phyloP scores from a whole-genome alignment of 257 asterid species.

The Lithospermum erythrorhizon region DNA sequence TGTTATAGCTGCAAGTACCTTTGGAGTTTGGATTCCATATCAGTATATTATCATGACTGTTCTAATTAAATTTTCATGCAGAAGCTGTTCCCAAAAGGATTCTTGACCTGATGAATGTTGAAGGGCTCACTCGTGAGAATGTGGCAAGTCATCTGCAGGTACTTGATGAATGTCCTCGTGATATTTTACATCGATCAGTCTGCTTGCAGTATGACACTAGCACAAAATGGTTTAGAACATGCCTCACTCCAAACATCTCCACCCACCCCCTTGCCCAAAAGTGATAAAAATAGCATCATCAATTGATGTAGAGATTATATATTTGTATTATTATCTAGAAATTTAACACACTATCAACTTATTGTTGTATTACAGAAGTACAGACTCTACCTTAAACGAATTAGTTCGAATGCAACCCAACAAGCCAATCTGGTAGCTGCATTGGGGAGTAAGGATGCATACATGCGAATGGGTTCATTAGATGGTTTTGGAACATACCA shows the following conservation, averaged over 20 bases:
- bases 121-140: conserved; percentile 78
- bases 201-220: too few relatives aligned
- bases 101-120: conserved; percentile 79
- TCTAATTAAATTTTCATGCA: conserved; percentile 14
- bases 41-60: conserved; percentile 4
- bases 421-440: conserved; percentile 78
- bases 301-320: too few relatives aligned
- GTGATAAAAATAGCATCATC: too few relatives aligned
- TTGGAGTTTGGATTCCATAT: conserved; percentile 3
- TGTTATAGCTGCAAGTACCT: conserved; percentile 4
- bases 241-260: too few relatives aligned
- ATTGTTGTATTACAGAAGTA: conserved; percentile 52
- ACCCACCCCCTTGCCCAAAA: too few relatives aligned
- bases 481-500: conserved; percentile 61
- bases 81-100: conserved; percentile 95
- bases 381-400: conserved; percentile 75
- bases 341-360: neutral
- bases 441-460: conserved; percentile 64
- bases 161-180: conserved; percentile 1
- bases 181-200: too few relatives aligned
- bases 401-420: conserved; percentile 50
- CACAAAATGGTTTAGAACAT: too few relatives aligned
- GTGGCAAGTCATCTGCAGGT: conserved; percentile 98
- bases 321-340: neutral
- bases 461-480: conserved; percentile 45